These are phyloP conservation scores for Naegleria lovaniensis DNA, from an alignment of 208 protist species.

Conservation along the genomic window DNA sequence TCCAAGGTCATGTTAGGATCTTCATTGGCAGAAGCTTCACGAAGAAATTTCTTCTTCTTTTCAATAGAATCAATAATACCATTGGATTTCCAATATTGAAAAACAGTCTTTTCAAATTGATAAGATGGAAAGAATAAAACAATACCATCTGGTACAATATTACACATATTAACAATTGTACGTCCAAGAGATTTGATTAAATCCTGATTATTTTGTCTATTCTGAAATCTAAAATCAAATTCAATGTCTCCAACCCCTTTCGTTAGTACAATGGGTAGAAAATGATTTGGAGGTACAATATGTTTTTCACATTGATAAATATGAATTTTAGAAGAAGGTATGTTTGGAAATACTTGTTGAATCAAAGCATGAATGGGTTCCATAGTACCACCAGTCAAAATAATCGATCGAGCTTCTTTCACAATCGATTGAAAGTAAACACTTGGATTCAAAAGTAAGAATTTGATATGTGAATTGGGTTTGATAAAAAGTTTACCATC, in stretches of 20 bases:
- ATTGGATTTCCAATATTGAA: conserved; percentile 38
- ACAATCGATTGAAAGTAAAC: conserved; percentile 59
- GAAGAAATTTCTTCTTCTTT: conserved; percentile 68
- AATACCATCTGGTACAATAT: conserved; percentile 75
- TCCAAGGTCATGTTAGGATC: conserved; percentile 28
- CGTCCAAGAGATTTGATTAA: conserved; percentile 52
- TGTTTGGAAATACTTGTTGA: not conserved
- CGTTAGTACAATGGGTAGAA: conserved; percentile 55
- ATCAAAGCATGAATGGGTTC: conserved; percentile 54
- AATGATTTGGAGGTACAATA: conserved; percentile 65
- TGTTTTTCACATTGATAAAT: conserved; percentile 53
- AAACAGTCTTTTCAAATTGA: conserved; percentile 61
- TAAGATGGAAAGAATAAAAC: conserved; percentile 90
- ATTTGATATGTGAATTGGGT: conserved; percentile 38
- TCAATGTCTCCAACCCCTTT: conserved; percentile 25
- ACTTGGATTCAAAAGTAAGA: conserved; percentile 55
- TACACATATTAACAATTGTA: conserved; percentile 71
- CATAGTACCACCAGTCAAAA: conserved; percentile 85
- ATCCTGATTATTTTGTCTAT: not conserved
- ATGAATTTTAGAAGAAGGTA: not conserved
- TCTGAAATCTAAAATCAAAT: conserved; percentile 49
- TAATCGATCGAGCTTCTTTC: conserved; percentile 51
- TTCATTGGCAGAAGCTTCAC: conserved; percentile 51
- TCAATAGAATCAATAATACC: conserved; percentile 61
- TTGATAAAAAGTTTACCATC: conserved; percentile 23